A percentile compares a stretch with the other conserved stretches of the same genome.
phyloP scores from a whole-genome alignment of 495 filamentous ascomycete genomes.

The Xylaria bambusicola region DNA sequence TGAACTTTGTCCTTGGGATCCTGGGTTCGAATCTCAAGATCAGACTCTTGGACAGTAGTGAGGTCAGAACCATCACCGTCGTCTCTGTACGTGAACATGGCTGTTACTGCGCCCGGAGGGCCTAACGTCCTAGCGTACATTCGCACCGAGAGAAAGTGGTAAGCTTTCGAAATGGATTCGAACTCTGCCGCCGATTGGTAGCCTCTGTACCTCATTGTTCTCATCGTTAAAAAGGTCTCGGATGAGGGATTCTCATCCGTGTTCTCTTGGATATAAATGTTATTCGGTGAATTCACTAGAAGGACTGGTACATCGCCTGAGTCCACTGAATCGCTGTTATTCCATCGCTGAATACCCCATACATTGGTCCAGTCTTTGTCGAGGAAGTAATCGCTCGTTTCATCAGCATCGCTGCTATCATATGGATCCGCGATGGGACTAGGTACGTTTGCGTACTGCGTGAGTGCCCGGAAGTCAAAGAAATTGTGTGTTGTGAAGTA shows the following conservation, averaged over 20 bases:
- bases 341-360: constrained; percentile 65
- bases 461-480: constrained; percentile 65
- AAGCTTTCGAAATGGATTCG: constrained; percentile 54
- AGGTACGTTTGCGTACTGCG: constrained; percentile 41
- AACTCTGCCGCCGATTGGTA: constrained; percentile 69
- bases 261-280: constrained; percentile 62
- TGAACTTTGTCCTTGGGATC: constrained; percentile 58
- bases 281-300: constrained; percentile 65
- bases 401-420: constrained; percentile 33
- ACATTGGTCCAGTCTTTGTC: constrained; percentile 44
- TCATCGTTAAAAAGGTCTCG: constrained; percentile 61
- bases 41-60: constrained; percentile 64
- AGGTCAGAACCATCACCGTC: constrained; percentile 30
- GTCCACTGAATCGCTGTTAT: constrained; percentile 38
- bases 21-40: constrained; percentile 72
- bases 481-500: constrained; percentile 68
- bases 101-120: constrained; percentile 62
- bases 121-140: constrained; percentile 59
- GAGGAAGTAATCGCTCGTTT: constrained; percentile 45
- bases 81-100: constrained; percentile 66
- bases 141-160: constrained; percentile 63
- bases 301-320: constrained; percentile 44
- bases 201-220: constrained; percentile 55
- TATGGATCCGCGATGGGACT: constrained; percentile 31
- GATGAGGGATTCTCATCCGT: constrained; percentile 35